Evolutionary conservation across 257 asterid species (phyloP), one percentile per base, ranked within the genome.

Genomic region (Scutellaria galericulata): DNA sequence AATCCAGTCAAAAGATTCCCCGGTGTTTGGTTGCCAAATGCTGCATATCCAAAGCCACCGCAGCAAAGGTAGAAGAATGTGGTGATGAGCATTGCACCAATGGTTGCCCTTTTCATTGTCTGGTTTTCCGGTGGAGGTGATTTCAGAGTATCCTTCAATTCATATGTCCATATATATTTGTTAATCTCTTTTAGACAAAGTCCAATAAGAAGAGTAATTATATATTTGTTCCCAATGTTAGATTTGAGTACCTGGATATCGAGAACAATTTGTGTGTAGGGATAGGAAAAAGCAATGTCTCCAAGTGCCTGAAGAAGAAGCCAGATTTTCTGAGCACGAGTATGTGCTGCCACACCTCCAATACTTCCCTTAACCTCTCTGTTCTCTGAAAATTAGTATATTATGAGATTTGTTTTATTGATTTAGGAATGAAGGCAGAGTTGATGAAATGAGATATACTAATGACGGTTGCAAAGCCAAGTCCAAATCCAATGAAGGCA

Each of bases 1-100:
- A 89, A 89, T 12, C 96, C 97, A 0, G 96, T 84, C 76, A 90
- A 70, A 80, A 90, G 89, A 68, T 90, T 90, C 15, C 97, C 94
- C 0, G 96, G 96, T 2, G 92, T 80, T 6, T 73, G 12, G 70
- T 79, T 53, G n/a, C 96, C 97, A 6, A 90, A 87, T 9, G 97
- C 94, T 9, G 96, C 97, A 66, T 90, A 90, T 7, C 96, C 96
- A 6, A 90, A 83, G 59, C 96, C 78, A 57, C 81, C 95, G 14
- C 92, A 87, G 48, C 86, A 87, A 7, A 89, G 81, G 85, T 88
- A 85, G 87, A 91, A 87, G 82, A 82, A 82, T 12, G 97, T 86
- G 15, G 90, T 87, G 52, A 76, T 79, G 47, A 75, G 44, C 39
- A 88, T 79, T 2, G 92, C 80, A 13, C 22, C 66, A 11, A 81